Percentiles rank a stretch among this genome's conserved stretches.
phyloP scores from a whole-genome alignment of 805 yeast species.

The Hanseniaspora hatyaiensis region DNA sequence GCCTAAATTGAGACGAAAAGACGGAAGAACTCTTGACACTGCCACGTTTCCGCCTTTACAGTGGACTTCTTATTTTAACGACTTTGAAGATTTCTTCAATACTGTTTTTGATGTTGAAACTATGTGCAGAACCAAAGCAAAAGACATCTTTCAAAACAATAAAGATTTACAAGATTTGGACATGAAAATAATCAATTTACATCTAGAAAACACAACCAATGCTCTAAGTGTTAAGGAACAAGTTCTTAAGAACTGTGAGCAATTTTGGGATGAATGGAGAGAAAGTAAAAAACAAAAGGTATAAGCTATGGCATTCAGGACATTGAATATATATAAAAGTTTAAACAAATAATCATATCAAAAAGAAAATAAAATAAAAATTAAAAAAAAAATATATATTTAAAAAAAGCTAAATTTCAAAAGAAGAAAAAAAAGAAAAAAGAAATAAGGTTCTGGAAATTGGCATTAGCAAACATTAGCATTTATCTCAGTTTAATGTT shows the following conservation, averaged over 20 bases:
- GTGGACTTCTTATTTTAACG: conserved; percentile 42
- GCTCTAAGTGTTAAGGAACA: background rate
- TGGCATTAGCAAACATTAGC: conserved; percentile 49
- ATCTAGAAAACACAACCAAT: background rate
- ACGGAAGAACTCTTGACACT: conserved; percentile 47
- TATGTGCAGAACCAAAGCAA: background rate
- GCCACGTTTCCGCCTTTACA: conserved; percentile 50
- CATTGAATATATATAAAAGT: background rate
- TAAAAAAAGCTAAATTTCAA: background rate
- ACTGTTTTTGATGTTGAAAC: background rate
- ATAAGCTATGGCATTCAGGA: no score
- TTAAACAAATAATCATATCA: no score
- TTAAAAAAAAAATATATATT: conserved; percentile 42
- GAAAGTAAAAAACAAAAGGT: background rate
- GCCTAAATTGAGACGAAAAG: conserved; percentile 67
- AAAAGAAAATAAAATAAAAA: conserved; percentile 33
- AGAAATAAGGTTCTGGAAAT: conserved; percentile 29
- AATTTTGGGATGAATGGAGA: conserved; percentile 10
- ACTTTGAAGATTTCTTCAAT: conserved; percentile 35
- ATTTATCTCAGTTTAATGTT: conserved; percentile 39
- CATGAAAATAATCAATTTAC: no score
- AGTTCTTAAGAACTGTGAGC: background rate
- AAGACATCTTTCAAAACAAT: background rate
- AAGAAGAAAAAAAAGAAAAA: conserved; percentile 23
- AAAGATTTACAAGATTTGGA: conserved; percentile 1